Conservation (phyloP, 495 filamentous ascomycete species). For the Hypoxylon intermedium region DNA sequence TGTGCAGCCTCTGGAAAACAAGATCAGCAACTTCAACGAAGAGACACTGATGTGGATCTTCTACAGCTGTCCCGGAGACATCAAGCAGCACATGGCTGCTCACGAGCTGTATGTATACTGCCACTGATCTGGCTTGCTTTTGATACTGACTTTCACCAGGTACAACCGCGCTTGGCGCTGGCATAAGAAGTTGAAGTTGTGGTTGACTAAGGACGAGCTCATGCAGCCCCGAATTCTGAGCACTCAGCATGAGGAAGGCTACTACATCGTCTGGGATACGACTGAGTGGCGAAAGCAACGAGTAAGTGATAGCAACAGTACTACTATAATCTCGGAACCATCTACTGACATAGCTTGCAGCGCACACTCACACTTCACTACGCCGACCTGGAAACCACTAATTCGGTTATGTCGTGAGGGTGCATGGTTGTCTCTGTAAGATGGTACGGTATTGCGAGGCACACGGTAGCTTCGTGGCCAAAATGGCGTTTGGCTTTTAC, state of each 20-base stretch:
- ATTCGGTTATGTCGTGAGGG: conserved; percentile 18
- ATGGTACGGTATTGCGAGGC: conserved; percentile 19
- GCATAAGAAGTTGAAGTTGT: conserved; percentile 86
- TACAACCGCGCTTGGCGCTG: conserved; percentile 86
- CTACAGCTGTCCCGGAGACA: conserved; percentile 84
- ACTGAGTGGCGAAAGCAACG: conserved; percentile 81
- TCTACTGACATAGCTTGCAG: conserved; percentile 49
- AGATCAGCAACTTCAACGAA: conserved; percentile 83
- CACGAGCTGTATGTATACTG: conserved; percentile 68
- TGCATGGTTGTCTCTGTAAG: conserved; percentile 10
- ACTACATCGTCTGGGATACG: conserved; percentile 90
- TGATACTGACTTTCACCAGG: conserved; percentile 31
- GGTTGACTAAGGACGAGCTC: conserved; percentile 87
- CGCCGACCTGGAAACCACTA: conserved; percentile 73
- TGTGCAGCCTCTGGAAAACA: conserved; percentile 77
- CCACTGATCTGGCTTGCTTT: conserved; percentile 5
- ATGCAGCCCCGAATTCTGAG: conserved; percentile 72
- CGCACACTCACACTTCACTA: conserved; percentile 82
- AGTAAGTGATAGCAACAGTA: conserved; percentile 57
- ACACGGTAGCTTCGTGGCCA: conserved; percentile 4
- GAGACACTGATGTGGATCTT: conserved; percentile 95
- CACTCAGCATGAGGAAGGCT: conserved; percentile 77
- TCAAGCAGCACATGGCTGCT: conserved; percentile 84
- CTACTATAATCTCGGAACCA: conserved; percentile 13
- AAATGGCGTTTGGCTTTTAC: conserved; percentile 31